Evolutionary conservation across 768 basidiomycete species (phyloP).

Genomic region (Pisolithus tinctorius): DNA sequence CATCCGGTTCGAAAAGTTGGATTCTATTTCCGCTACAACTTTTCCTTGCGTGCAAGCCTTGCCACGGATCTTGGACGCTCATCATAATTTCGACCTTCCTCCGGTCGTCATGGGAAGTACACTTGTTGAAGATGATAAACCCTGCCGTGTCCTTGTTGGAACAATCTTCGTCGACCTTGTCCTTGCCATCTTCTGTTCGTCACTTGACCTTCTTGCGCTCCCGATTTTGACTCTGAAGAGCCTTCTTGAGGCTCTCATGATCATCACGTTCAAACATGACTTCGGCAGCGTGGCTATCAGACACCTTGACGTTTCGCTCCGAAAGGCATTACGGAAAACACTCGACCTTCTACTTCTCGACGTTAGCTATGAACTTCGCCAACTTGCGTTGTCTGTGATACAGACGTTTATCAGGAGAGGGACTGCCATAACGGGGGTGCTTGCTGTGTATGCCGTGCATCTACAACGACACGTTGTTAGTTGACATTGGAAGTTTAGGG

Average conservation of each 20-base stretch:
- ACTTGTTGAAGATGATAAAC: slow-evolving; percentile 35
- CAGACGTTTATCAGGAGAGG: slow-evolving; percentile 61
- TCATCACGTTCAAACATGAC: slow-evolving; percentile 70
- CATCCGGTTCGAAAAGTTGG: slow-evolving; percentile 47
- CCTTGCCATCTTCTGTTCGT: slow-evolving; percentile 43
- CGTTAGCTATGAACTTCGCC: slow-evolving; percentile 61
- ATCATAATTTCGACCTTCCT: slow-evolving; percentile 40
- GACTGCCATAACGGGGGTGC: slow-evolving; percentile 25
- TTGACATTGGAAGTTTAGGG: slow-evolving; percentile 26
- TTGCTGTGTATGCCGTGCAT: slow-evolving; percentile 8
- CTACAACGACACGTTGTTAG: not conserved
- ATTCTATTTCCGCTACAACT: slow-evolving; percentile 34
- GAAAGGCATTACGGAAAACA: slow-evolving; percentile 44
- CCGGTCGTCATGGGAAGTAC: slow-evolving; percentile 39
- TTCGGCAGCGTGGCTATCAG: slow-evolving; percentile 48
- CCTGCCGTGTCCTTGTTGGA: slow-evolving; percentile 47
- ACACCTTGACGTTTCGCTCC: slow-evolving; percentile 47
- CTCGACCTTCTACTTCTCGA: slow-evolving; percentile 47
- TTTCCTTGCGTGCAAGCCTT: slow-evolving; percentile 56
- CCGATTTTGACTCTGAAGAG: slow-evolving; percentile 54
- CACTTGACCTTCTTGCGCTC: slow-evolving; percentile 38
- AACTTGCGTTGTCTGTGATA: slow-evolving; percentile 52
- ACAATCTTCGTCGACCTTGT: slow-evolving; percentile 57
- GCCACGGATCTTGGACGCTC: slow-evolving; percentile 53
- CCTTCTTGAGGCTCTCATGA: slow-evolving; percentile 55